Base-by-base conservation (phyloP, 495 filamentous ascomycete genomes). In the Lophium mytilinum region DNA sequence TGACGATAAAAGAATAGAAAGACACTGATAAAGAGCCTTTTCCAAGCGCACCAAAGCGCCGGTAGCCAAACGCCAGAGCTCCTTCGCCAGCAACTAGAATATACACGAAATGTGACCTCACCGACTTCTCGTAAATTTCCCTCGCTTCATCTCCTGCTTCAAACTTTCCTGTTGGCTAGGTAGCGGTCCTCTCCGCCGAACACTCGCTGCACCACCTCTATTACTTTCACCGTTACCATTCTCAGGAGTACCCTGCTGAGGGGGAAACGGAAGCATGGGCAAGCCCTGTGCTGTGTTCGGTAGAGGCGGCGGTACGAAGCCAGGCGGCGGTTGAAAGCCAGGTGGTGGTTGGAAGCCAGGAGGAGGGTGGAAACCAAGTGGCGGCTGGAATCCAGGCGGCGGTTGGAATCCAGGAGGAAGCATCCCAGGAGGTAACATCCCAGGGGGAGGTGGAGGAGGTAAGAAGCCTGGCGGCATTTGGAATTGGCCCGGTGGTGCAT, bases 101-200 rank as follows among this genome's bases (percentile, higher is more conserved):
- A 11, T 17, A 47, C 43, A n/a, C n/a, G 21, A 47, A 47, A 17
- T 47, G 3, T 24, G 4, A 48, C 45, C 21, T 24, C 21, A 71
- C 45, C 67, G 57, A 46, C 65, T 50, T 46, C 55, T 64, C 19
- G 52, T 53, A 40, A 81, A 88, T 58, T 83, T 78, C 14, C 84
- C 84, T 56, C 74, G 78, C 63, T 76, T 77, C 75, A 89, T 85
- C 69, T 90, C 86, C 75, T 85, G 81, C 60, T 81, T 77, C 67
- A 91, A 67, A 66, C 86, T 90, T 65, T 92, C 89, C 65, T 89
- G 81, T 69, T 92, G 88, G 67, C 88, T 90, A 9, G 88, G 88
- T 51, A 91, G 69, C 35, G 87, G 87, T 6, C 76, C 84, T 53
- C 86, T 70, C 68, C 78, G 76, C 46, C 65, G 65, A 35, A 62